Percentiles rank a stretch among this genome's conserved stretches.
Evolutionary conservation across 176 grass and related monocot species (phyloP).

Genomic region (Tillandsia leiboldiana): DNA sequence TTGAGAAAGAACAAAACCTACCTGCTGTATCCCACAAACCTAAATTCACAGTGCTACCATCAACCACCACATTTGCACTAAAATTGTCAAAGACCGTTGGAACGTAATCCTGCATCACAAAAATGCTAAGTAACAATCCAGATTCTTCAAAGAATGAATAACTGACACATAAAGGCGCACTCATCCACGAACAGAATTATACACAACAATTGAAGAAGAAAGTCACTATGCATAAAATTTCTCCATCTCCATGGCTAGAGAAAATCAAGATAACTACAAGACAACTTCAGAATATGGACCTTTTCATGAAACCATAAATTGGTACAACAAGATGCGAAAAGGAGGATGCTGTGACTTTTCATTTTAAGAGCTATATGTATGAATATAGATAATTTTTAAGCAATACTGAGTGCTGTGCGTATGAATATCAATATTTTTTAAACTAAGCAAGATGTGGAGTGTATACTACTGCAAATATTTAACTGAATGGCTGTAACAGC

Average conservation of each 20-base stretch:
- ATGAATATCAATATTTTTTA: too few relatives aligned
- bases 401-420: too few relatives aligned
- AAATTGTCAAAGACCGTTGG: slow-evolving; percentile 66
- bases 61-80: slow-evolving; percentile 61
- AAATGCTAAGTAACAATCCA: slow-evolving; percentile 6
- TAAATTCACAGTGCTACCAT: slow-evolving; percentile 59
- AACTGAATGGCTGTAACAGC: too few relatives aligned
- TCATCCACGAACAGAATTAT: background rate
- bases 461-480: too few relatives aligned
- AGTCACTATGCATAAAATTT: background rate
- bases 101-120: slow-evolving; percentile 48
- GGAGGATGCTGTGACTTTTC: too few relatives aligned
- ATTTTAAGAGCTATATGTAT: too few relatives aligned
- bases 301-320: too few relatives aligned
- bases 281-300: background rate
- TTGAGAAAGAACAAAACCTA: slow-evolving; percentile 8
- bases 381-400: too few relatives aligned
- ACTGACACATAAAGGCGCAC: background rate
- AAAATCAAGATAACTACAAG: background rate
- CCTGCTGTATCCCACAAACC: slow-evolving; percentile 71
- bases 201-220: background rate
- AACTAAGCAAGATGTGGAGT: too few relatives aligned
- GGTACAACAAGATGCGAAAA: too few relatives aligned
- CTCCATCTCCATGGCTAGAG: background rate
- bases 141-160: background rate